Percentiles rank a stretch among this genome's conserved stretches.
These are phyloP conservation scores for Arbutus unedo DNA, from an alignment of 148 eudicot species.

Conservation along the genomic window DNA sequence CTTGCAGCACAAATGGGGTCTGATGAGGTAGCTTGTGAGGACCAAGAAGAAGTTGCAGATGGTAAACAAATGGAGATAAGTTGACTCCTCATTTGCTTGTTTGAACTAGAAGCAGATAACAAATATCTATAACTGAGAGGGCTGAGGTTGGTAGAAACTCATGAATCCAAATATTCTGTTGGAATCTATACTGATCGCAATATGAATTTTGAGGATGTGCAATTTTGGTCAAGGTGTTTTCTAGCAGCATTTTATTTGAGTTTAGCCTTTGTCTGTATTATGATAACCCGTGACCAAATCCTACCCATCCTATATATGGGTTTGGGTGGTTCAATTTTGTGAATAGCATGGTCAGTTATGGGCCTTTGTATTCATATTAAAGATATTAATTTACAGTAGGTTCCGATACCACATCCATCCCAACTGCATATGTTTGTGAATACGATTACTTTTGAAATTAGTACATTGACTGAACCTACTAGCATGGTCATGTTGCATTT, in stretches of 20 bases:
- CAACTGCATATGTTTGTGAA: no score
- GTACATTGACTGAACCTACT: no score
- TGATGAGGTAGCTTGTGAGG: slow-evolving; percentile 20
- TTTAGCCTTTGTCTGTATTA: no score
- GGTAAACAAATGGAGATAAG: slow-evolving; percentile 7
- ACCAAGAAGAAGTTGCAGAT: neutral
- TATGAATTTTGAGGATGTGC: neutral
- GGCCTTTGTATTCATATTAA: neutral
- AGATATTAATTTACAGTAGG: neutral
- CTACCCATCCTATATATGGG: no score
- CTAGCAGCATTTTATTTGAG: neutral
- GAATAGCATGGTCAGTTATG: neutral
- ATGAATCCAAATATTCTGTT: neutral
- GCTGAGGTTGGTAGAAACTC: neutral
- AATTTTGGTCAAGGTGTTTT: neutral
- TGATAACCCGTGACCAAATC: no score
- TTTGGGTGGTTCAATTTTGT: no score
- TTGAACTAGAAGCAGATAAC: neutral
- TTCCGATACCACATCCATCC: neutral
- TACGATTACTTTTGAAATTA: no score
- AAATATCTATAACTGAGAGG: neutral
- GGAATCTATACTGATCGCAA: neutral
- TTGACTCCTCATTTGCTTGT: slow-evolving; percentile 4
- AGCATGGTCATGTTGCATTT: no score
- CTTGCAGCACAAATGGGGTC: slow-evolving; percentile 27